Conservation (phyloP, 208 protist species). For the Trichomonas tenax region DNA sequence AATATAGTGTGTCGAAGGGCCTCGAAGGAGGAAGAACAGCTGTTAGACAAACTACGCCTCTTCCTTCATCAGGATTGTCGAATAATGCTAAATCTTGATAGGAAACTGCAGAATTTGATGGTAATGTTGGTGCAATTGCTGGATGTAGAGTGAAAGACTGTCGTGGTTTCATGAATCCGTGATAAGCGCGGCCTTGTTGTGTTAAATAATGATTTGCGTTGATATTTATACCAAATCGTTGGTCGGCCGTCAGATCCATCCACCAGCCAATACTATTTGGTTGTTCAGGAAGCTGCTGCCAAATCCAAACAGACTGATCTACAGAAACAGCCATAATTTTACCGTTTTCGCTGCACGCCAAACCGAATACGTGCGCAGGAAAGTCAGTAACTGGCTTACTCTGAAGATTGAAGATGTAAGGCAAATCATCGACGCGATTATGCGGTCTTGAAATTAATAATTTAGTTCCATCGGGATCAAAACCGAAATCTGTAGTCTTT, state of each 20-base stretch:
- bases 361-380: neutral
- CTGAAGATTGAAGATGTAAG: neutral
- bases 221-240: neutral
- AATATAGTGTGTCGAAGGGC: neutral
- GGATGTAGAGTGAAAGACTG: neutral
- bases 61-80: conserved; percentile 6
- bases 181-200: neutral
- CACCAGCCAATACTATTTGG: neutral
- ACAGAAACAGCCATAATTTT: neutral
- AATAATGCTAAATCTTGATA: conserved; percentile 2
- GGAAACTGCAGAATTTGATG: neutral
- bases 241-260: neutral
- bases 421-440: neutral
- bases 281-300: neutral
- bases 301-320: neutral
- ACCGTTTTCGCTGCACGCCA: neutral
- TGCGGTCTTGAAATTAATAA: neutral
- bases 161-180: neutral
- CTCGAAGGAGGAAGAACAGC: neutral
- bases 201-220: neutral
- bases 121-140: neutral
- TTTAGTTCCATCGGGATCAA: neutral
- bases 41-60: neutral
- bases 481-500: neutral
- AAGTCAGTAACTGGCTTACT: neutral